Conservation (phyloP, 1,284 basidiomycete species). For the Xerocomus cyaneibrunnescens region DNA sequence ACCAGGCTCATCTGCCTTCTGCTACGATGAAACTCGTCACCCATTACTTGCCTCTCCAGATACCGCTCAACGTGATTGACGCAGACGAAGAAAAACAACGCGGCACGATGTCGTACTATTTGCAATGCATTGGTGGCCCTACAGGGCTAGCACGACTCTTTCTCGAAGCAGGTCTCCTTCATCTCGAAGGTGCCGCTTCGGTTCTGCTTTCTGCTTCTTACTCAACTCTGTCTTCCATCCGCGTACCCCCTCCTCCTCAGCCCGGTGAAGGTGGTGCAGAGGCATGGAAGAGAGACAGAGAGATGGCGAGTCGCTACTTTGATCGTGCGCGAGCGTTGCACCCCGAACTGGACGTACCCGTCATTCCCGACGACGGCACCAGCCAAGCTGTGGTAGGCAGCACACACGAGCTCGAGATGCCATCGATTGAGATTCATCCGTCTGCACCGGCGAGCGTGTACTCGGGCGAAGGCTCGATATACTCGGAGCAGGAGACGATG, state of each 20-base stretch:
- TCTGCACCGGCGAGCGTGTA: slow-evolving; percentile 40
- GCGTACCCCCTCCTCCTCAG: slow-evolving; percentile 51
- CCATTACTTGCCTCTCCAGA: slow-evolving; percentile 61
- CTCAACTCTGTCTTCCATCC: slow-evolving; percentile 70
- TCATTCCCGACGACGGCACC: slow-evolving; percentile 53
- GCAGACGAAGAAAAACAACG: slow-evolving; percentile 39
- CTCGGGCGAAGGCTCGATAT: slow-evolving; percentile 29
- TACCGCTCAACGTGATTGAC: slow-evolving; percentile 39
- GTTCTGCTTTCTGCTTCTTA: slow-evolving; percentile 66
- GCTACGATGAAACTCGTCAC: slow-evolving; percentile 72
- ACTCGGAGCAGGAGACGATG: slow-evolving; percentile 41
- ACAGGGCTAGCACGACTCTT: slow-evolving; percentile 67
- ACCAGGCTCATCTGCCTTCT: slow-evolving; percentile 67
- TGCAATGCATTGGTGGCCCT: slow-evolving; percentile 61
- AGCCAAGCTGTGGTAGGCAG: slow-evolving; percentile 18
- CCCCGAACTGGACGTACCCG: slow-evolving; percentile 64
- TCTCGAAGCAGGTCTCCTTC: slow-evolving; percentile 69
- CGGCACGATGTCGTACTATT: slow-evolving; percentile 59
- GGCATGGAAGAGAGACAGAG: slow-evolving; percentile 69
- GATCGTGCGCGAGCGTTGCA: slow-evolving; percentile 60
- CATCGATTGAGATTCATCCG: slow-evolving; percentile 49
- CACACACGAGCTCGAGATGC: slow-evolving; percentile 57
- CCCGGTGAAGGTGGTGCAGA: slow-evolving; percentile 54
- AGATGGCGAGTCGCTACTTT: slow-evolving; percentile 65
- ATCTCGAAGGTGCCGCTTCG: slow-evolving; percentile 72